Base-by-base conservation (phyloP, 495 filamentous ascomycete species). In the Hypoxylon fuscum region DNA sequence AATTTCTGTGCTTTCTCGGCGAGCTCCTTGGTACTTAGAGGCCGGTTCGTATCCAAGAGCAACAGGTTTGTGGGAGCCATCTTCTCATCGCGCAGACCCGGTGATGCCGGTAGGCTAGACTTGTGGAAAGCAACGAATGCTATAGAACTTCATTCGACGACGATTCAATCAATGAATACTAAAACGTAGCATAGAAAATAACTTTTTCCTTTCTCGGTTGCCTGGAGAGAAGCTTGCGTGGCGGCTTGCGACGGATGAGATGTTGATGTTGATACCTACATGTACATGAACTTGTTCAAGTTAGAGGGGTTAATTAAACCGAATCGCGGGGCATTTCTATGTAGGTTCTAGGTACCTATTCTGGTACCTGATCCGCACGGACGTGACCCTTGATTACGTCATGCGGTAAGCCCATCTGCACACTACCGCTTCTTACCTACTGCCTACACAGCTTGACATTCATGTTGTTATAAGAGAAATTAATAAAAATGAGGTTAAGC, bases 21-120 rank as follows among this genome's bases (percentile, higher is more conserved):
- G 44, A 98, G 88, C 62, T 91, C 86, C 55, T 87, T 85, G 27
- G 91, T 82, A 51, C 80, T 92, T 74, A 93, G 79, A 11, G 93
- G 90, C 51, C 74, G 74, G 20, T 43, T 58, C 2, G 20, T 34
- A 32, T 31, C 23, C 31, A 50, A 29, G 17, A 41, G 25, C 0
- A 45, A 43, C 8, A 51, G 15, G 14, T 29, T 8, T 1, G 60
- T 35, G 1, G 60, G 49, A 37, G 61, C 45, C 59, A 68, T 68
- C 34, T 60, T 47, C n/a, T 45, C 49, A 51, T 58, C 29, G 32
- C 31, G 27, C 25, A 34, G 40, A 27, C 42, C 25, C 34, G 44
- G 22, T 38, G 31, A n/a, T n/a, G 31, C 44, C 20, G 29, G 35
- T 22, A 46, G 32, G 32, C 50, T 59, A 52, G 14, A 40, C 29